A percentile compares a stretch with the other conserved stretches of the same genome.
Evolutionary conservation across 106 monocot genomes (phyloP).

Genomic region (Platanthera zijinensis): DNA sequence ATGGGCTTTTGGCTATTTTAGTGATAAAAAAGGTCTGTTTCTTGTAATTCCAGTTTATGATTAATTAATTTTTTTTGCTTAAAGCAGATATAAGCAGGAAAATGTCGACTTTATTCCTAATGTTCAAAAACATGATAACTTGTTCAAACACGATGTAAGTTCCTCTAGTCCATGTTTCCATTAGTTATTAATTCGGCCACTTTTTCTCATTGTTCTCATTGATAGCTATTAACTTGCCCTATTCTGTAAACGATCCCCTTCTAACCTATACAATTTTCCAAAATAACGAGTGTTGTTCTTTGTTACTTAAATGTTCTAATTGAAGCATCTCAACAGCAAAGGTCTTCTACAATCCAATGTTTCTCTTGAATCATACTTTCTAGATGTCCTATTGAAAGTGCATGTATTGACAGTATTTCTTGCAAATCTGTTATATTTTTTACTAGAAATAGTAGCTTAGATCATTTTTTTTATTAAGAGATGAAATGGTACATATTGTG

Average conservation of each 20-base stretch:
- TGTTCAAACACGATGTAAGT: constrained; percentile 3
- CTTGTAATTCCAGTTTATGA: neutral
- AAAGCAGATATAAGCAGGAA: neutral
- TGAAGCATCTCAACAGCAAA: neutral
- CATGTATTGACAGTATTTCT: neutral
- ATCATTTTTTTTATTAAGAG: too few relatives aligned
- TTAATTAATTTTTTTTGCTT: neutral
- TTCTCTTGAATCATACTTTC: neutral
- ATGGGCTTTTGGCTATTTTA: neutral
- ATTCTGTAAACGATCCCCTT: too few relatives aligned
- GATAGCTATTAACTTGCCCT: too few relatives aligned
- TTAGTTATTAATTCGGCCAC: too few relatives aligned
- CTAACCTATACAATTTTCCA: neutral
- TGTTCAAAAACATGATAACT: neutral
- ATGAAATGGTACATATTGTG: too few relatives aligned
- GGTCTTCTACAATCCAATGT: neutral
- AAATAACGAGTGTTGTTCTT: neutral
- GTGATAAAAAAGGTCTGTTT: neutral
- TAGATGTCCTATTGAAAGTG: neutral
- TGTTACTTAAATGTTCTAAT: neutral
- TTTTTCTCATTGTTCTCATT: too few relatives aligned
- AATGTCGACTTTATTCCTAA: neutral
- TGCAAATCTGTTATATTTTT: neutral
- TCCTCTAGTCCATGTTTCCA: neutral
- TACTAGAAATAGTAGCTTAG: neutral